Percentiles rank a stretch among this genome's conserved stretches.
phyloP scores from a whole-genome alignment of 2,329 filamentous ascomycete genomes.

The Orbilia javanica region DNA sequence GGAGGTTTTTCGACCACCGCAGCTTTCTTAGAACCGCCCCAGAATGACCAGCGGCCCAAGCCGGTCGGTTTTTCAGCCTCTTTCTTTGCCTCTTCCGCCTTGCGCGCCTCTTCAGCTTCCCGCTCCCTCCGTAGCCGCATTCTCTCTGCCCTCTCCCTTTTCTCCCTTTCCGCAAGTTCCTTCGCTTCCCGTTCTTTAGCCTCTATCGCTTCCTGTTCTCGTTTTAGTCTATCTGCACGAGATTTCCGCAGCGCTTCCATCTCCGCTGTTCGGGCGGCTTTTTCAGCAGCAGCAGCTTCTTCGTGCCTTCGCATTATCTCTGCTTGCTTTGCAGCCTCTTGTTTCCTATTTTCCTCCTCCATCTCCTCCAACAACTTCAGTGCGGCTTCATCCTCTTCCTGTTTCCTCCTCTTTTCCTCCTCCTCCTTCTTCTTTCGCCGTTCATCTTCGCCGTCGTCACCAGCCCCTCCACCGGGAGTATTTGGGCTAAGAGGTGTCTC shows the following conservation, averaged over 20 bases:
- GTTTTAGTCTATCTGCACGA: constrained; percentile 18
- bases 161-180: constrained; percentile 27
- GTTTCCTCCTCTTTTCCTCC: constrained; percentile 15
- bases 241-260: constrained; percentile 7
- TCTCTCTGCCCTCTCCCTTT: constrained; percentile 33
- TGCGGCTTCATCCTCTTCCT: constrained; percentile 31
- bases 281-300: constrained; percentile 28
- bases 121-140: constrained; percentile 30
- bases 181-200: constrained; percentile 21
- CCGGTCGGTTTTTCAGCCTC: constrained; percentile 44
- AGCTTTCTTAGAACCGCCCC: constrained; percentile 51
- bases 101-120: constrained; percentile 34
- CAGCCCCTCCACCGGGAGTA: constrained; percentile 42
- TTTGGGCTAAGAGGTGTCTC: constrained; percentile 44
- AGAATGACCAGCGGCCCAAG: constrained; percentile 43
- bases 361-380: constrained; percentile 33
- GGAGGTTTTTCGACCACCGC: constrained; percentile 36
- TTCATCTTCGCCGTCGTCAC: constrained; percentile 46
- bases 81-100: constrained; percentile 45
- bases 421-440: constrained; percentile 45
- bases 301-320: constrained; percentile 24
- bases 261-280: constrained; percentile 13
- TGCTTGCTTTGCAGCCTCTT: constrained; percentile 24
- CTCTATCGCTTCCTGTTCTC: constrained; percentile 42
- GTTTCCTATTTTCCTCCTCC: constrained; percentile 15